phyloP scores from a whole-genome alignment of 495 filamentous ascomycete genomes.

The Stereocaulon alpinum region DNA sequence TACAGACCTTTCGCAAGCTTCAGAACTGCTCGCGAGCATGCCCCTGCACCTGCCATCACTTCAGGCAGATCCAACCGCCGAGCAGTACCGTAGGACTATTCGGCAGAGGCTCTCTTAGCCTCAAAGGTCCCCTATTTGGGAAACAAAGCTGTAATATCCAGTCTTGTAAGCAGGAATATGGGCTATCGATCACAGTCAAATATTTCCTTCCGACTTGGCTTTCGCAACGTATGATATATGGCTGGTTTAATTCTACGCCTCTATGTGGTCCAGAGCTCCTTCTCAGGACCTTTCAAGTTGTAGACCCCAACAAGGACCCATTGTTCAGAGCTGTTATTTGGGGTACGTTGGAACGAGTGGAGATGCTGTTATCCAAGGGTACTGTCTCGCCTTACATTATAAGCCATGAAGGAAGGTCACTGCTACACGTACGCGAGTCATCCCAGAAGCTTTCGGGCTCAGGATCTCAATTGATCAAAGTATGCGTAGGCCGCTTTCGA shows the following conservation, averaged over 20 bases:
- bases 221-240: neutral
- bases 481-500: neutral
- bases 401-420: neutral
- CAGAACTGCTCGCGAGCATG: neutral
- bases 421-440: neutral
- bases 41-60: neutral
- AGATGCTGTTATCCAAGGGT: neutral
- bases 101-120: neutral
- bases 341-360: neutral
- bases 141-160: neutral
- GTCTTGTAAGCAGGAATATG: neutral
- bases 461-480: neutral
- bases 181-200: neutral
- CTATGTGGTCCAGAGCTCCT: neutral
- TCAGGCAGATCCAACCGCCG: neutral
- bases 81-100: neutral
- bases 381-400: neutral
- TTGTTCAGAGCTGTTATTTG: neutral
- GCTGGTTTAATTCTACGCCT: neutral
- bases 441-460: neutral
- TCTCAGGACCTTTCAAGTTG: neutral
- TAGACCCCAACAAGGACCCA: neutral
- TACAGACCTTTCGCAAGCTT: neutral
- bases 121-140: neutral
- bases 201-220: neutral